These are phyloP conservation scores for Discostella stelligera DNA, from an alignment of 352 stramenopile species.

Conservation along the genomic window DNA sequence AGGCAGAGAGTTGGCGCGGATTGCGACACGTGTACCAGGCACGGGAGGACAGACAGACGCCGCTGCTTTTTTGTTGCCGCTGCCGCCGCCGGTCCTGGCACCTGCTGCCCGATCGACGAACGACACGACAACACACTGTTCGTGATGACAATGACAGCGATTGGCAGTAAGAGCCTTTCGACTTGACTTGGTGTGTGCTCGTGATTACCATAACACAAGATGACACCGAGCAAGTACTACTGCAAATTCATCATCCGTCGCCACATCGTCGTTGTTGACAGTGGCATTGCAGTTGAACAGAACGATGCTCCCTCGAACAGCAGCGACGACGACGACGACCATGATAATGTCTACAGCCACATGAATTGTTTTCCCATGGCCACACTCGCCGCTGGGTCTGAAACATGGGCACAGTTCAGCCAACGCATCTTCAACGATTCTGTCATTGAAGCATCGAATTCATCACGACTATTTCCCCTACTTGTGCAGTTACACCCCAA, in stretches of 20 bases:
- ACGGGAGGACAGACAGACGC: too few relatives aligned
- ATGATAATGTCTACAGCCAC: not conserved
- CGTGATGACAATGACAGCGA: too few relatives aligned
- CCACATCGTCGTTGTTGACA: not conserved
- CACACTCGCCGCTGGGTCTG: conserved; percentile 1
- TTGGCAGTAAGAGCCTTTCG: too few relatives aligned
- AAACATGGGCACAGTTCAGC: conserved; percentile 14
- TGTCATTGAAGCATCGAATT: conserved; percentile 1
- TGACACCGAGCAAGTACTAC: not conserved
- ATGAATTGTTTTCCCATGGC: not conserved
- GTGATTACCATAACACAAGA: not conserved
- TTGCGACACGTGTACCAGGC: too few relatives aligned
- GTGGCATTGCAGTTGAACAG: not conserved
- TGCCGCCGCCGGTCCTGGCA: too few relatives aligned
- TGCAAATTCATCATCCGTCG: not conserved
- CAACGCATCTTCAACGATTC: conserved; percentile 7
- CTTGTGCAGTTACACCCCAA: conserved; percentile 11
- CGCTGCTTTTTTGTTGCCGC: too few relatives aligned
- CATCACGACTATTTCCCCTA: conserved; percentile 1
- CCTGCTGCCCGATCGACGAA: too few relatives aligned
- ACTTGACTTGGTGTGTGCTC: too few relatives aligned
- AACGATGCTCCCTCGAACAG: not conserved
- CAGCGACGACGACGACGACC: not conserved
- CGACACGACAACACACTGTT: too few relatives aligned
- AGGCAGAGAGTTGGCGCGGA: too few relatives aligned